Conservation (phyloP, 2,329 filamentous ascomycete genomes). For the Moelleriella libera region DNA sequence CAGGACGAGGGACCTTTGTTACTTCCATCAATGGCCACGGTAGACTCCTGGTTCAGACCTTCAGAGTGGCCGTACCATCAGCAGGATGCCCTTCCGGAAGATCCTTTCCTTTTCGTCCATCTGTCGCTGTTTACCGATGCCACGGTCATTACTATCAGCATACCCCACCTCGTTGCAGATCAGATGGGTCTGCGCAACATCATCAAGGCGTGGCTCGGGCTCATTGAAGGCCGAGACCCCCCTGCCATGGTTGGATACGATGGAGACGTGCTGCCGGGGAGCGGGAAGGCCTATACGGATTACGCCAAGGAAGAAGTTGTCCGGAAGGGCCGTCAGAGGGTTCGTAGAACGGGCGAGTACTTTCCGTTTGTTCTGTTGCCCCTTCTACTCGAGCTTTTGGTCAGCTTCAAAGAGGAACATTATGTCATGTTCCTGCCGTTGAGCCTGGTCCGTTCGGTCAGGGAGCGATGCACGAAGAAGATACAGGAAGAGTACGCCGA, state of each 20-base stretch:
- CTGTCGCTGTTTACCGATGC: slow-evolving; percentile 2
- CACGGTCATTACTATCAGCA: background rate
- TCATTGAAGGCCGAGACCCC: background rate
- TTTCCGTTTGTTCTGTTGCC: background rate
- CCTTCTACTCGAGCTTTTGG: background rate
- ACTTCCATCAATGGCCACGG: background rate
- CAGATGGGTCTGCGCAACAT: slow-evolving; percentile 2
- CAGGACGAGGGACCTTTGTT: slow-evolving; percentile 1
- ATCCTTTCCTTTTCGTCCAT: slow-evolving; percentile 1
- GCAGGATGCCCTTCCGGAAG: background rate
- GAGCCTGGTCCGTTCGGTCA: background rate
- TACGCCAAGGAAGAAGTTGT: background rate
- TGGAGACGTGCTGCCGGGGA: slow-evolving; percentile 1
- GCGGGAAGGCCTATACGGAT: background rate
- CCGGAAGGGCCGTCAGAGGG: background rate
- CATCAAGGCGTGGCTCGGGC: slow-evolving; percentile 1
- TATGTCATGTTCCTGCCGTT: slow-evolving; percentile 1
- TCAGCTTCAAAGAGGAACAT: background rate
- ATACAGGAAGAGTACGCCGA: slow-evolving; percentile 1
- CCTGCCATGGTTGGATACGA: slow-evolving; percentile 2
- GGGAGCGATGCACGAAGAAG: background rate
- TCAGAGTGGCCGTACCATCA: slow-evolving; percentile 1
- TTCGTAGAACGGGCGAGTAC: background rate
- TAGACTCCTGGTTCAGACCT: slow-evolving; percentile 2
- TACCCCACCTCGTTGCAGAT: background rate